Evolutionary conservation across 192 early-diverging fungal genomes (phyloP), one percentile per base, ranked within the genome.

Genomic region (Paraglomus brasilianum): DNA sequence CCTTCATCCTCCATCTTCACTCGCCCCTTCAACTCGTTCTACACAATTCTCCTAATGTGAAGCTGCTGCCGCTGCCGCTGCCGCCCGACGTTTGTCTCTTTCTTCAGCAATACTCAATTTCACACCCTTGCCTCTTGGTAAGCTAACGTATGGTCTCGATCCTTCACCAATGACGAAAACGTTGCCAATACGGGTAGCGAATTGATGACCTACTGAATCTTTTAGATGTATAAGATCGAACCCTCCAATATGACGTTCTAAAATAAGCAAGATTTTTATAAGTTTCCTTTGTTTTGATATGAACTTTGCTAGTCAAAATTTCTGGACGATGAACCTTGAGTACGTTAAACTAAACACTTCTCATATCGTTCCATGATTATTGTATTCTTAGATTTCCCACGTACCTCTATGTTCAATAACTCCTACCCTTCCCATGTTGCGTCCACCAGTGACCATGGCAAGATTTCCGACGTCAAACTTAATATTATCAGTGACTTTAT

Each of bases 141-240:
- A 87, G 44, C 94, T 96, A 83, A 99, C 89, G 87, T 87, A 93
- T 51, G 95, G 86, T 87, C 93, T 91, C 88, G 89, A 92, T 71
- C 90, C 89, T 68, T 89, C 82, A 71, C 91, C 91, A 80, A 93
- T 88, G 64, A 88, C 80, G 62, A 86, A 87, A 58, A 99, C 95
- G 91, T 99, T 99, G 80, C 85, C 83, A 77, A 94, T 80, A 84
- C 96, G 95, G 74, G 98, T 99, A 75, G 98, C 96, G 81, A 99
- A 99, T 76, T 88, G 82, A 77, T 92, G 91, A 81, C 95, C 96
- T 66, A 88, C 82, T 40, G 92, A 82, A 79, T 99, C 98, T 93
- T 98, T 98, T 82, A 99, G 85, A 86, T 99, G 96, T 66, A 98
- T 90, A 78, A 99, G 96, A 77, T 99, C 96, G 86, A 97, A 98